These are phyloP conservation scores for Crithidia fasciculata DNA, from an alignment of 208 protist species.

Conservation along the genomic window DNA sequence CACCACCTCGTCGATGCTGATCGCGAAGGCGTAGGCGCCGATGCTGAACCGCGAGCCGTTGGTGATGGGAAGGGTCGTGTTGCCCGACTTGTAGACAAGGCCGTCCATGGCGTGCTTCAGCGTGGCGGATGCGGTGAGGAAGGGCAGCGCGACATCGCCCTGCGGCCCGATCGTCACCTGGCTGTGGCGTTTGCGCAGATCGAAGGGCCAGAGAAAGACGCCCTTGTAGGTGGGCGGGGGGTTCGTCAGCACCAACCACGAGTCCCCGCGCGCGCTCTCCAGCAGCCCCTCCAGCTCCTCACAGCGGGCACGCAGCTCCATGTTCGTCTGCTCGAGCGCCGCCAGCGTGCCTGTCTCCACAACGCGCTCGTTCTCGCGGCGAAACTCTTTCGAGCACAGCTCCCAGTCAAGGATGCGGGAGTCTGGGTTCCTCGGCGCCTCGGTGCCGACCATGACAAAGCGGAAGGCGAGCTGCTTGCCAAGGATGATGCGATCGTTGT, in stretches of 20 bases:
- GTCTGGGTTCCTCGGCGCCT: conserved; percentile 6
- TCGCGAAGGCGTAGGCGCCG: conserved; percentile 46
- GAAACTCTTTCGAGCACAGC: conserved; percentile 60
- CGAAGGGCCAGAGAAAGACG: conserved; percentile 55
- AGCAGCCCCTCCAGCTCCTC: conserved; percentile 44
- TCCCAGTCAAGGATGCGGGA: conserved; percentile 75
- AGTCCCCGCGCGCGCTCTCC: conserved; percentile 31
- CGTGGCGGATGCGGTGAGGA: conserved; percentile 37
- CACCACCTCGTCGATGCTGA: conserved; percentile 38
- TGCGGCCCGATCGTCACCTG: conserved; percentile 46
- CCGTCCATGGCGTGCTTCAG: conserved; percentile 37
- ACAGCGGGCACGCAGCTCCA: conserved; percentile 33
- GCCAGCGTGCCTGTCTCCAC: conserved; percentile 22
- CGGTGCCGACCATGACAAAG: conserved; percentile 45
- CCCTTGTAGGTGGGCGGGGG: conserved; percentile 43
- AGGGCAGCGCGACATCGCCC: conserved; percentile 50
- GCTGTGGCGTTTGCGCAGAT: conserved; percentile 34
- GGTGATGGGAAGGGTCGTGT: conserved; percentile 30
- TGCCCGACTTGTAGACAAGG: conserved; percentile 39
- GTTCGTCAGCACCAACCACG: conserved; percentile 65
- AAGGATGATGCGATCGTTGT: conserved; percentile 71
- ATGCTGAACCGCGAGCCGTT: conserved; percentile 54
- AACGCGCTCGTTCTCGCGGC: conserved; percentile 27
- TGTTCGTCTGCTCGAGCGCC: conserved; percentile 39
- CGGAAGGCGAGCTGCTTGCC: conserved; percentile 64